Percentiles rank a stretch among this genome's conserved stretches.
Evolutionary conservation across 345 rosid genomes (phyloP).

Genomic region (Firmiana major): DNA sequence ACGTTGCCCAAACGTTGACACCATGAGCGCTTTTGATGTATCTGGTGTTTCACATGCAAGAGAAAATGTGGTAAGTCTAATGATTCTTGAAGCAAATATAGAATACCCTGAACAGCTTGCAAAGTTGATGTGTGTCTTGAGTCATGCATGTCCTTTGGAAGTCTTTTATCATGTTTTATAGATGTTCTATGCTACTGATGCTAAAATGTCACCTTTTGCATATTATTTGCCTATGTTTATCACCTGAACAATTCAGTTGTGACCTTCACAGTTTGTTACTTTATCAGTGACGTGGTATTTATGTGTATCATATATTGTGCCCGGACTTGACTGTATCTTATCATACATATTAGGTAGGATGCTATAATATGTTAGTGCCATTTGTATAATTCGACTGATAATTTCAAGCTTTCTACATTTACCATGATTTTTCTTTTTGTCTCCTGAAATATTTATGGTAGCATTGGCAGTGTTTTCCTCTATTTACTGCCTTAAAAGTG

Average conservation of each 20-base stretch:
- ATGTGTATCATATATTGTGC: neutral
- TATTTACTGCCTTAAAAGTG: neutral
- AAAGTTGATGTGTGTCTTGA: neutral
- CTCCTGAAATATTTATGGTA: neutral
- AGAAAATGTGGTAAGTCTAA: slow-evolving; percentile 30
- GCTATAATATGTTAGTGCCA: neutral
- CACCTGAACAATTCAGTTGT: neutral
- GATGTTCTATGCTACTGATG: neutral
- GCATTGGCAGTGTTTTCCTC: neutral
- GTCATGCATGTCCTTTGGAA: neutral
- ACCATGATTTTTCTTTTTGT: neutral
- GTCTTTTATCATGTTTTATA: neutral
- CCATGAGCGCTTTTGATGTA: slow-evolving; percentile 57
- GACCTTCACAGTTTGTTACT: neutral
- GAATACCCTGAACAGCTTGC: neutral
- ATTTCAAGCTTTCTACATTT: neutral
- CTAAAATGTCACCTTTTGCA: neutral
- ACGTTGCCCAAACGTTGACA: slow-evolving; percentile 47
- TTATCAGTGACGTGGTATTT: neutral
- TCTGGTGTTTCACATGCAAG: slow-evolving; percentile 31
- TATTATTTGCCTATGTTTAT: neutral
- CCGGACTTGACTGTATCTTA: neutral
- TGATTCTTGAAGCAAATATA: slow-evolving; percentile 4
- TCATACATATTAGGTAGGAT: neutral
- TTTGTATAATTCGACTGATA: neutral